Percentiles rank a stretch among this genome's conserved stretches.
Evolutionary conservation across 83 land plant species (phyloP).

Genomic region (Thuja plicata): DNA sequence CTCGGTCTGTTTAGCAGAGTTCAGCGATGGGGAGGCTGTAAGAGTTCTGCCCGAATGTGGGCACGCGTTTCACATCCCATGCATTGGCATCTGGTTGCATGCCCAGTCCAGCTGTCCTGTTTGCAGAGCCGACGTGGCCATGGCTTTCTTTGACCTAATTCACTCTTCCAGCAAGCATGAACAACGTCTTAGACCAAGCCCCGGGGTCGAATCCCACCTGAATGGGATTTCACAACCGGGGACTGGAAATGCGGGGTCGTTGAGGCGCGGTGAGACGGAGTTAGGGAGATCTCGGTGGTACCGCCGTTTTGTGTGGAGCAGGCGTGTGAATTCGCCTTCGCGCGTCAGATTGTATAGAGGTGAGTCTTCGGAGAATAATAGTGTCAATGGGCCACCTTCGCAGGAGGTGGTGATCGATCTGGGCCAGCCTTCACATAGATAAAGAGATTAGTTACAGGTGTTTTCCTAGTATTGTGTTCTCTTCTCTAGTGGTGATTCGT

Average conservation of each 20-base stretch:
- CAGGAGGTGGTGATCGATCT: not conserved
- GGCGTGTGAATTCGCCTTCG: not conserved
- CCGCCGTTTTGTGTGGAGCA: not conserved
- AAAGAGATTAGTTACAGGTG: no score
- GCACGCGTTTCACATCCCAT: conserved; percentile 20
- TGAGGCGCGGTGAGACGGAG: not conserved
- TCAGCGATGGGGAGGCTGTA: conserved; percentile 7
- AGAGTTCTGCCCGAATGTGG: conserved; percentile 22
- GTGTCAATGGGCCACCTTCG: not conserved
- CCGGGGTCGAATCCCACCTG: not conserved
- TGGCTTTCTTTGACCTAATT: not conserved
- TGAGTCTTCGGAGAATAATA: not conserved
- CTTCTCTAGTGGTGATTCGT: no score
- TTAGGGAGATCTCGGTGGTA: not conserved
- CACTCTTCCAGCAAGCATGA: not conserved
- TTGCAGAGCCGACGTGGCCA: not conserved
- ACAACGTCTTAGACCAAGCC: not conserved
- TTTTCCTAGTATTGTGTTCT: no score
- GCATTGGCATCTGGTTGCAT: conserved; percentile 21
- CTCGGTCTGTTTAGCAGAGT: conserved; percentile 18
- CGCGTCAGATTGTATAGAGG: not conserved
- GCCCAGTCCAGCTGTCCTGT: conserved; percentile 1
- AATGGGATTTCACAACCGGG: not conserved
- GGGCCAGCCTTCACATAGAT: not conserved
- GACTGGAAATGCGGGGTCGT: not conserved